Percentiles rank a stretch among this genome's conserved stretches.
Evolutionary conservation across 2,329 filamentous ascomycete genomes (phyloP).

Genomic region (Knufia fluminis): DNA sequence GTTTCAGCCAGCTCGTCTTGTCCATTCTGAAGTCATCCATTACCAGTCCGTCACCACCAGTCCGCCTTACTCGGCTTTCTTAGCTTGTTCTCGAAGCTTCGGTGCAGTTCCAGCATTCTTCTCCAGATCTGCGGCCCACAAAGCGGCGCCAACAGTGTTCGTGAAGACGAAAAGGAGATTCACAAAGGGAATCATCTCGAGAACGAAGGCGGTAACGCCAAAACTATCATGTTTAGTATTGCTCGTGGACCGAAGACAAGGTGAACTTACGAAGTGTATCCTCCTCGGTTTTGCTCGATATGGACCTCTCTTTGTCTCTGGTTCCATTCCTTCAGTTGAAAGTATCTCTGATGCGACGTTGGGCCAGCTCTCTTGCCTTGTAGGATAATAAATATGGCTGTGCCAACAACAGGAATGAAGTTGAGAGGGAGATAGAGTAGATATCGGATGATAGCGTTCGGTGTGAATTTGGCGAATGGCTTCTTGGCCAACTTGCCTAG

Average conservation of each 20-base stretch:
- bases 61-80: slow-evolving; percentile 25
- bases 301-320: slow-evolving; percentile 55
- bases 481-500: slow-evolving; percentile 49
- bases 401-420: slow-evolving; percentile 84
- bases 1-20: no score
- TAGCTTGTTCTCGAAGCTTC: slow-evolving; percentile 25
- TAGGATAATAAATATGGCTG: slow-evolving; percentile 65
- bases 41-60: background rate
- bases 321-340: slow-evolving; percentile 81
- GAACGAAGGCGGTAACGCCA: slow-evolving; percentile 69
- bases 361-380: slow-evolving; percentile 56
- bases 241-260: slow-evolving; percentile 6
- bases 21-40: background rate
- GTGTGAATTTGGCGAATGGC: slow-evolving; percentile 45
- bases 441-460: slow-evolving; percentile 60
- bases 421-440: slow-evolving; percentile 84
- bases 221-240: slow-evolving; percentile 29
- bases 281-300: slow-evolving; percentile 59
- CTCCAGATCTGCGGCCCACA: slow-evolving; percentile 91
- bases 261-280: slow-evolving; percentile 66
- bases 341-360: slow-evolving; percentile 58
- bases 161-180: slow-evolving; percentile 84
- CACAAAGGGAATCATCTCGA: slow-evolving; percentile 75
- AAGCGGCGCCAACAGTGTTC: slow-evolving; percentile 80
- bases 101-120: slow-evolving; percentile 27